A percentile compares a stretch with the other conserved stretches of the same genome.
These are phyloP conservation scores for Clavispora santaluciae DNA, from an alignment of 805 yeast genomes.

Conservation along the genomic window DNA sequence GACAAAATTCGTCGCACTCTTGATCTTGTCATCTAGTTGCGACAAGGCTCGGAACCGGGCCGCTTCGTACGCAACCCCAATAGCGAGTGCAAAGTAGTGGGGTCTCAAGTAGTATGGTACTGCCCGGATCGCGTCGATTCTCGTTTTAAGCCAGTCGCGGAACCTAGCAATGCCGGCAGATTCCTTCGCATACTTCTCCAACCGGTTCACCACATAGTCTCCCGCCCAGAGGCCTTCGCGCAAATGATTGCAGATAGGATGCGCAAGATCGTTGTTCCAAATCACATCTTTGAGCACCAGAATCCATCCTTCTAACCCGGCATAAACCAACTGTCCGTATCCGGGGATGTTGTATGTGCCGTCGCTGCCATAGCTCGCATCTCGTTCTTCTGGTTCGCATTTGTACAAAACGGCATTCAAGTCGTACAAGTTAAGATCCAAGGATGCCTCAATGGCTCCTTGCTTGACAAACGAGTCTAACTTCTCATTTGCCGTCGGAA, in stretches of 20 bases:
- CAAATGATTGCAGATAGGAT: constrained; percentile 75
- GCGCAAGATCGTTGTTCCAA: constrained; percentile 70
- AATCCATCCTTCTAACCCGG: constrained; percentile 93
- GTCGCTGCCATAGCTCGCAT: constrained; percentile 61
- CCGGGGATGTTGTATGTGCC: constrained; percentile 76
- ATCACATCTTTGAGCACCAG: constrained; percentile 61
- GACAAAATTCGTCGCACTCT: constrained; percentile 63
- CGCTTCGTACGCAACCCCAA: constrained; percentile 82
- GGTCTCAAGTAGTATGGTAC: constrained; percentile 83
- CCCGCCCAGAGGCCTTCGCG: constrained; percentile 88
- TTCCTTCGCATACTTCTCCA: constrained; percentile 47
- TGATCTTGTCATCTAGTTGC: constrained; percentile 49
- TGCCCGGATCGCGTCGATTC: constrained; percentile 57
- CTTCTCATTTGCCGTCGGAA: constrained; percentile 58
- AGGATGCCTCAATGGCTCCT: constrained; percentile 75
- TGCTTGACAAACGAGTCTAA: constrained; percentile 63
- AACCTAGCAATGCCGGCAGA: constrained; percentile 50
- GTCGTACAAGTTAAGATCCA: constrained; percentile 56
- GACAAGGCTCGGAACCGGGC: constrained; percentile 63
- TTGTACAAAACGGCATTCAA: constrained; percentile 71
- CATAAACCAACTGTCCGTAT: constrained; percentile 70
- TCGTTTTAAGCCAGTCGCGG: constrained; percentile 60
- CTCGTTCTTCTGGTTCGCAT: constrained; percentile 85
- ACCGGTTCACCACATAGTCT: constrained; percentile 63
- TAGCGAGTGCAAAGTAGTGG: constrained; percentile 76